These are phyloP conservation scores for Orbilia blumenaviensis DNA, from an alignment of 2,329 filamentous ascomycete genomes.

Conservation along the genomic window DNA sequence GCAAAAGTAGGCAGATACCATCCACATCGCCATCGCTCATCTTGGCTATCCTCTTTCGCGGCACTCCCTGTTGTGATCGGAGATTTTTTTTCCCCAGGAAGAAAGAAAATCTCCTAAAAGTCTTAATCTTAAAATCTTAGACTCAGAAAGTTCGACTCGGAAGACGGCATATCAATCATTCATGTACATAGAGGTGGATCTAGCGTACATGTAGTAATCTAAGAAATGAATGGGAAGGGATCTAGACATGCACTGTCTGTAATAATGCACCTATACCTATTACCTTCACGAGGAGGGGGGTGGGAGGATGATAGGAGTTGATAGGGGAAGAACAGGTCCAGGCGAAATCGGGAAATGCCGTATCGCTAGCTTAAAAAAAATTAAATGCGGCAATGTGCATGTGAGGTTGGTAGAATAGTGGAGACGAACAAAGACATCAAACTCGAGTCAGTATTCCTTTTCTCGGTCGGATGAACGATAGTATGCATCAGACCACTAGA, in stretches of 20 bases:
- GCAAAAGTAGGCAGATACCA: constrained; percentile 4
- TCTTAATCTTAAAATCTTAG: not conserved
- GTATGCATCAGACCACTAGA: not conserved
- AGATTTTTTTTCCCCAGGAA: not conserved
- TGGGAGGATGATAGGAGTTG: constrained; percentile 11
- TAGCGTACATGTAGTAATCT: constrained; percentile 2
- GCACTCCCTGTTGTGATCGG: not conserved
- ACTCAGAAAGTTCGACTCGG: not conserved
- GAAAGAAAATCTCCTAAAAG: not conserved
- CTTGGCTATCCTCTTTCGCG: not conserved
- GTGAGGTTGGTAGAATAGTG: constrained; percentile 2
- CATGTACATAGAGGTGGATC: not conserved
- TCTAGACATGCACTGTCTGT: not conserved
- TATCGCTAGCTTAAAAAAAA: not conserved
- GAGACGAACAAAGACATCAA: constrained; percentile 12
- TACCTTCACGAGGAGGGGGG: constrained; percentile 1
- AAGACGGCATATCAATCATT: constrained; percentile 7
- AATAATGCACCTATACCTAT: not conserved
- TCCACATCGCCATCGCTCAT: not conserved
- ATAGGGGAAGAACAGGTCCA: not conserved
- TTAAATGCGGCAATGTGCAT: constrained; percentile 6
- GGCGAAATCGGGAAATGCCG: constrained; percentile 4
- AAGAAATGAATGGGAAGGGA: not conserved
- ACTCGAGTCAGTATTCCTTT: not conserved
- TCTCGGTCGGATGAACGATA: not conserved